These are phyloP conservation scores for Fusarium brevicatenulatum DNA, from an alignment of 2,329 filamentous ascomycete species.

Conservation along the genomic window DNA sequence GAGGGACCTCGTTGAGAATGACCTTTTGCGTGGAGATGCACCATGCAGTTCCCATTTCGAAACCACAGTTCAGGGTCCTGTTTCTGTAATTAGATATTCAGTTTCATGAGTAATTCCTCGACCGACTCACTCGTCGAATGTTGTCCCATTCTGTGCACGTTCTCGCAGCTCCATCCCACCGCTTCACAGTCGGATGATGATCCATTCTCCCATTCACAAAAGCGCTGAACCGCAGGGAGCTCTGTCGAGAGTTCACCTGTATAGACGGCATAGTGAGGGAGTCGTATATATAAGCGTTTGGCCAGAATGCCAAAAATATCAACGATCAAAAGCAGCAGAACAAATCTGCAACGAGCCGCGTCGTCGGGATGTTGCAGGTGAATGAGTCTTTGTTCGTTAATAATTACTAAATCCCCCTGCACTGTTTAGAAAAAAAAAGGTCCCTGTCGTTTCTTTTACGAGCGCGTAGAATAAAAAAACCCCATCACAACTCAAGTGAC, in stretches of 20 bases:
- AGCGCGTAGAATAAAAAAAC: background rate
- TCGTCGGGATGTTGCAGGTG: slow-evolving; percentile 34
- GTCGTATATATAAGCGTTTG: slow-evolving; percentile 10
- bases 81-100: slow-evolving; percentile 6
- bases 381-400: slow-evolving; percentile 21
- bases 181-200: slow-evolving; percentile 48
- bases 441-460: background rate
- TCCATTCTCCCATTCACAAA: slow-evolving; percentile 43
- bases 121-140: slow-evolving; percentile 56
- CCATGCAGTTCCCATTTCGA: slow-evolving; percentile 72
- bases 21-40: slow-evolving; percentile 74
- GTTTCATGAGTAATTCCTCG: background rate
- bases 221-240: slow-evolving; percentile 42
- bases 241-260: slow-evolving; percentile 28
- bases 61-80: slow-evolving; percentile 80
- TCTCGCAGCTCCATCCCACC: slow-evolving; percentile 62
- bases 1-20: slow-evolving; percentile 73
- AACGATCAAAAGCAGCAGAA: slow-evolving; percentile 2
- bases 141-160: slow-evolving; percentile 58
- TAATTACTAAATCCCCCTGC: slow-evolving; percentile 10
- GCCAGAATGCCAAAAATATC: background rate
- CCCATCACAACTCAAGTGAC: slow-evolving; percentile 12
- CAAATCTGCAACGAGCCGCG: slow-evolving; percentile 29
- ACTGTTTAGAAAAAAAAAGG: background rate
- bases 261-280: background rate